Conservation (phyloP, 1,284 basidiomycete genomes). For the Fomitopsis betulina region DNA sequence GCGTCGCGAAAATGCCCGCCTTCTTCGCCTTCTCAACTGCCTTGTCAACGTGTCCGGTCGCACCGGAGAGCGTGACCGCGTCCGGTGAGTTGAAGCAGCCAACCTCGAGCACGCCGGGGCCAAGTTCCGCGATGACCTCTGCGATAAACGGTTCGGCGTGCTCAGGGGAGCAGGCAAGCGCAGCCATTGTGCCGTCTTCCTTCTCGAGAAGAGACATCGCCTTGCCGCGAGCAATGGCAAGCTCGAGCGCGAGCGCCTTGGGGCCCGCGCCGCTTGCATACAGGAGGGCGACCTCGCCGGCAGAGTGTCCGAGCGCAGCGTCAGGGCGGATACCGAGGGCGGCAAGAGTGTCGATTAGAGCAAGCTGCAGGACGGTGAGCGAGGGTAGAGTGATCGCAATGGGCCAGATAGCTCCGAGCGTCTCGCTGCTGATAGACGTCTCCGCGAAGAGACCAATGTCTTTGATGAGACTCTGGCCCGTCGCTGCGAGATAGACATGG, state of each 20-base stretch:
- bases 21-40: constrained; percentile 23
- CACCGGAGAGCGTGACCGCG: constrained; percentile 32
- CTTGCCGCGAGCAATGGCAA: constrained; percentile 34
- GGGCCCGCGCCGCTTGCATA: constrained; percentile 39
- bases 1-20: constrained; percentile 28
- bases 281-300: constrained; percentile 38
- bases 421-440: neutral
- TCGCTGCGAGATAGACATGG: constrained; percentile 22
- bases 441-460: constrained; percentile 29
- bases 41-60: constrained; percentile 22
- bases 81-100: constrained; percentile 34
- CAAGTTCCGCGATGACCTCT: constrained; percentile 8
- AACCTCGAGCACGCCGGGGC: constrained; percentile 25
- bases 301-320: constrained; percentile 36
- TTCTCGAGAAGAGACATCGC: constrained; percentile 31
- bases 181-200: constrained; percentile 37
- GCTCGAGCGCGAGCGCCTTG: constrained; percentile 34
- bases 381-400: constrained; percentile 32
- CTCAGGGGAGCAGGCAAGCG: constrained; percentile 29
- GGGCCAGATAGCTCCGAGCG: constrained; percentile 30
- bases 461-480: constrained; percentile 32
- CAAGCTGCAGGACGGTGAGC: constrained; percentile 40
- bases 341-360: constrained; percentile 35
- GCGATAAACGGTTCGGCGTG: constrained; percentile 23
- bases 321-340: constrained; percentile 32